phyloP scores from a whole-genome alignment of 2,329 filamentous ascomycete species.

The Achaetomium macrosporum region DNA sequence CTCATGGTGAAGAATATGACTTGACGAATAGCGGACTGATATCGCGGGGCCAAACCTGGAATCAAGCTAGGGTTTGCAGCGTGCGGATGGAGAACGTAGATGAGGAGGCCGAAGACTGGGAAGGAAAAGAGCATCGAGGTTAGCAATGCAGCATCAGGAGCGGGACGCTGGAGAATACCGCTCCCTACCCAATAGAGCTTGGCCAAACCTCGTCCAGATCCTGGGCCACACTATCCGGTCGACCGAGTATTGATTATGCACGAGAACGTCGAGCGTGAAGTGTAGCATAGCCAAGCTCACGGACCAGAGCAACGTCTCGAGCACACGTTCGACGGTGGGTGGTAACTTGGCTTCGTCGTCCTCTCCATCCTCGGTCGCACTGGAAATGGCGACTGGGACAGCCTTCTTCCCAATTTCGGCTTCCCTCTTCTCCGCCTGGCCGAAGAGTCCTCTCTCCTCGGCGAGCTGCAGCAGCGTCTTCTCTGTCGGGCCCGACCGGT shows the following conservation, averaged over 20 bases:
- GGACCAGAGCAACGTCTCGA: slow-evolving; percentile 54
- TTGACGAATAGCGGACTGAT: slow-evolving; percentile 48
- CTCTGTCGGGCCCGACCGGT: slow-evolving; percentile 55
- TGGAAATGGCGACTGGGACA: neutral
- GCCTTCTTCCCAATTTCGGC: slow-evolving; percentile 29
- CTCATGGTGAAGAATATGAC: slow-evolving; percentile 58
- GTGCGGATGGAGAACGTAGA: slow-evolving; percentile 54
- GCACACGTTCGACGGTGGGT: slow-evolving; percentile 43
- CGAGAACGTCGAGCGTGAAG: slow-evolving; percentile 71
- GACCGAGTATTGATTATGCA: slow-evolving; percentile 72
- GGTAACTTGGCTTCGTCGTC: slow-evolving; percentile 34
- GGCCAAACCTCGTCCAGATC: slow-evolving; percentile 47
- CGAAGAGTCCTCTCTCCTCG: slow-evolving; percentile 55
- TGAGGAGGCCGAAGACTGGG: slow-evolving; percentile 49
- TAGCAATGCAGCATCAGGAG: slow-evolving; percentile 7
- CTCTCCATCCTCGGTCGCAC: slow-evolving; percentile 13
- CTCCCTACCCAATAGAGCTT: slow-evolving; percentile 47
- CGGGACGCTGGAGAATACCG: neutral
- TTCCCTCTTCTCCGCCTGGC: slow-evolving; percentile 40
- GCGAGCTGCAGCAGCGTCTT: slow-evolving; percentile 71
- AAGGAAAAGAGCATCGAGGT: slow-evolving; percentile 9
- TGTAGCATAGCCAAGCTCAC: slow-evolving; percentile 64
- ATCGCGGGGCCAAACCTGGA: slow-evolving; percentile 42
- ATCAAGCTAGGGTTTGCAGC: slow-evolving; percentile 43
- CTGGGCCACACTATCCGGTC: slow-evolving; percentile 51